A percentile compares a stretch with the other conserved stretches of the same genome.
These are phyloP conservation scores for Thalassiosira mediterranea DNA, from an alignment of 352 stramenopile genomes.

Conservation along the genomic window DNA sequence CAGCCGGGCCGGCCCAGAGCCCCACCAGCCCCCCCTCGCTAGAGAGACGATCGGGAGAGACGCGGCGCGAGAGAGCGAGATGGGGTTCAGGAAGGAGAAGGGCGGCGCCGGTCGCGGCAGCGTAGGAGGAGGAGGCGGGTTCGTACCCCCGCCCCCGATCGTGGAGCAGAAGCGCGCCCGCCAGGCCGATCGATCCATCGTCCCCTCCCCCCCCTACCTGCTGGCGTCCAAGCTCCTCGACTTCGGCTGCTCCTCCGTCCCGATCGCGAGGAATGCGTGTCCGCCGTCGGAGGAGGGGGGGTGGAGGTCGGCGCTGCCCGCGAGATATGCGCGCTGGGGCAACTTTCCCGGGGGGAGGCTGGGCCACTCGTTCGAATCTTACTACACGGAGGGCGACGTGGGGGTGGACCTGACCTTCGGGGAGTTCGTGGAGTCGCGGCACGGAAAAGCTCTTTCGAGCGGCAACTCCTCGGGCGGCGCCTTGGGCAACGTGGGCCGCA, in stretches of 20 bases:
- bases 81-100: too few species aligned
- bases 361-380: conserved; percentile 42
- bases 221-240: conserved; percentile 27
- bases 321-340: conserved; percentile 1
- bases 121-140: too few species aligned
- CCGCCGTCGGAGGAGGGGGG: conserved; percentile 2
- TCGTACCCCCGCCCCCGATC: conserved; percentile 21
- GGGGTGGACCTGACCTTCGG: conserved; percentile 21
- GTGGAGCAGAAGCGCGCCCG: conserved; percentile 25
- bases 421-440: conserved; percentile 20
- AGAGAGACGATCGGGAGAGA: too few species aligned
- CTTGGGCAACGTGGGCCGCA: too few species aligned
- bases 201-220: conserved; percentile 24
- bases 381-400: conserved; percentile 26
- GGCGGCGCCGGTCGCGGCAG: too few species aligned
- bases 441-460: conserved; percentile 8
- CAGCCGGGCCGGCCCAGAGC: too few species aligned
- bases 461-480: not conserved
- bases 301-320: conserved; percentile 15
- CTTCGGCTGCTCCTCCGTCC: conserved; percentile 10
- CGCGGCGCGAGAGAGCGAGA: too few species aligned
- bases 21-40: too few species aligned
- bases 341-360: conserved; percentile 27
- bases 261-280: conserved; percentile 2
- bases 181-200: conserved; percentile 13